Base-by-base conservation (phyloP, 345 rosid genomes). In the Garcia nutans region DNA sequence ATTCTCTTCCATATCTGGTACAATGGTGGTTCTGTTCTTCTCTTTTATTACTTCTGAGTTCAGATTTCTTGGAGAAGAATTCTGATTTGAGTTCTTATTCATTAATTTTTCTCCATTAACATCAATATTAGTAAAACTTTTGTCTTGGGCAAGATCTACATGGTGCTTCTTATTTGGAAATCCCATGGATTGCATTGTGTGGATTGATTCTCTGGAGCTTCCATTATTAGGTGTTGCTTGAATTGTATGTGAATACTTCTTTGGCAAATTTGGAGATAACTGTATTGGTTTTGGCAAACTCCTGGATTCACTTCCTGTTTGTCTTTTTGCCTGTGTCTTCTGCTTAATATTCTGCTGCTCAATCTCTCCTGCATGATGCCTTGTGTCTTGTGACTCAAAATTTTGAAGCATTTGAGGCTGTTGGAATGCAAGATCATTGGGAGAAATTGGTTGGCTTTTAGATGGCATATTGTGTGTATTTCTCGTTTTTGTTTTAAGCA, bases 161-260 rank as follows among this genome's bases (percentile, higher is more conserved):
- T 76, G 78, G 45, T 75, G 74, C 70, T 71, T 77, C 28, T 31
- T 69, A 56, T 75, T 31, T 31, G 52, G 67, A 71, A 79, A 45
- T 57, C 84, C 76, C 24, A 74, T 74, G 47, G 83, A 65, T 65
- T 72, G 76, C 75, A 57, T 33, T 69, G 52, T 56, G 70, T 74
- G 80, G 49, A 58, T 74, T 57, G 66, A 63, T 78, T 86, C 82
- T 19, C 64, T 71, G 61, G 76, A 72, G 66, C 50, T 79, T 78
- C 77, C 85, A 82, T 72, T 88, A 52, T 59, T 59, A 81, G 76
- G 64, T 61, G 77, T 83, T 52, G 73, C 68, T 76, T 87, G 87
- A 59, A 73, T 82, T 77, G 26, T 57, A 12, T 49, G 81, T 19
- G 71, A 77, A 73, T 60, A 60, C 83, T 78, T 86, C 58, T 62